These are phyloP conservation scores for Cryphonectria parasitica DNA, from an alignment of 2,329 filamentous ascomycete genomes.

Conservation along the genomic window DNA sequence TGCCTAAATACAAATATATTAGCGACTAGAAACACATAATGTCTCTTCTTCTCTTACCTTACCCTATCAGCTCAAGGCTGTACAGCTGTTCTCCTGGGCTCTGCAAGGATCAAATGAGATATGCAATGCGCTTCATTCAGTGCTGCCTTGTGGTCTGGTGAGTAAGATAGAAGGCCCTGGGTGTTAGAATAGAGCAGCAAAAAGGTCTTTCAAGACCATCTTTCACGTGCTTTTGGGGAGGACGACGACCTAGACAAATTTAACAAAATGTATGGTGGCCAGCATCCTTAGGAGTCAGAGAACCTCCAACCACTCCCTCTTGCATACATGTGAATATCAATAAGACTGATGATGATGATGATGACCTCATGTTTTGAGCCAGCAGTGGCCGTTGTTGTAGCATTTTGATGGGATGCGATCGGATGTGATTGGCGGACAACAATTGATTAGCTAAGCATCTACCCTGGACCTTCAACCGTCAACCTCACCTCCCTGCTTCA, in stretches of 20 bases:
- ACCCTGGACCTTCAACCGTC: too few relatives aligned
- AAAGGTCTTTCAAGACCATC: too few relatives aligned
- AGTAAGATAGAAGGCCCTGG: too few relatives aligned
- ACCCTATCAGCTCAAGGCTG: neutral
- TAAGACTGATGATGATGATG: neutral
- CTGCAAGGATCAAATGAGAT: neutral
- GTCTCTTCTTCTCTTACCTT: neutral
- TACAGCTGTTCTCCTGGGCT: neutral
- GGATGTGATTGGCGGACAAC: constrained; percentile 4
- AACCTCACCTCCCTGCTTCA: neutral
- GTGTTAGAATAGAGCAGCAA: too few relatives aligned
- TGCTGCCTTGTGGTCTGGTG: too few relatives aligned
- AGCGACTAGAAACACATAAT: neutral
- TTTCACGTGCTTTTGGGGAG: too few relatives aligned
- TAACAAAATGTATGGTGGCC: too few relatives aligned
- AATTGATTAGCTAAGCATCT: neutral
- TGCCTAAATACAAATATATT: neutral
- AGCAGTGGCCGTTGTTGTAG: neutral
- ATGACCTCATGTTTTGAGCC: neutral
- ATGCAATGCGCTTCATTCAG: too few relatives aligned
- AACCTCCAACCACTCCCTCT: too few relatives aligned
- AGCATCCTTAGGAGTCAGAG: too few relatives aligned
- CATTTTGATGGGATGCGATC: neutral
- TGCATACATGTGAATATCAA: too few relatives aligned
- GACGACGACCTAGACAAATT: too few relatives aligned